Conservation (phyloP, 805 yeast genomes). For the Starmerella floris region DNA sequence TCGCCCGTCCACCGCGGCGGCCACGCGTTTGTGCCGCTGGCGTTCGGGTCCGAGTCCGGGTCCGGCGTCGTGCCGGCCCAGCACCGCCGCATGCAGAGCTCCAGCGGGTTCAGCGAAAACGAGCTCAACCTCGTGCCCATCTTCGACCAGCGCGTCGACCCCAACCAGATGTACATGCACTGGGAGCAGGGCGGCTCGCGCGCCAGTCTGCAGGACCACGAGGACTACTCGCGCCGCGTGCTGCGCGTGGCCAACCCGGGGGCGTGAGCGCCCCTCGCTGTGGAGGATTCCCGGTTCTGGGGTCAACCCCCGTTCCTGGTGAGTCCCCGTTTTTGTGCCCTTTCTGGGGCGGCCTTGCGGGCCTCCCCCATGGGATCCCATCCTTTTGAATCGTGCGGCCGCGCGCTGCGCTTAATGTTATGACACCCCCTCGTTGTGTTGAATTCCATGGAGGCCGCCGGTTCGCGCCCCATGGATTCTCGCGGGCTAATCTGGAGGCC, state of each 20-base stretch:
- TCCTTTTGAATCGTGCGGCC: too few species aligned
- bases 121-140: slow-evolving; percentile 26
- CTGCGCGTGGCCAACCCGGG: slow-evolving; percentile 43
- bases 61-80: background rate
- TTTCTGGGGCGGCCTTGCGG: background rate
- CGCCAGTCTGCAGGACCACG: slow-evolving; percentile 40
- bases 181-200: slow-evolving; percentile 36
- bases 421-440: too few species aligned
- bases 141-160: slow-evolving; percentile 53
- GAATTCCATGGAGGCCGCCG: too few species aligned
- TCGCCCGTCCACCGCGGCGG: background rate
- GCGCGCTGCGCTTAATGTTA: too few species aligned
- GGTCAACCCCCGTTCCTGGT: too few species aligned
- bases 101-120: slow-evolving; percentile 20
- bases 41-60: slow-evolving; percentile 3
- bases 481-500: too few species aligned
- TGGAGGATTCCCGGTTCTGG: too few species aligned
- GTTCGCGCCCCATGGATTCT: too few species aligned
- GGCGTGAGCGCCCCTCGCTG: too few species aligned
- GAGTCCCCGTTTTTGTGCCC: too few species aligned
- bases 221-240: slow-evolving; percentile 45
- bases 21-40: slow-evolving; percentile 15
- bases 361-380: background rate
- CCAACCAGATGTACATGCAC: slow-evolving; percentile 38
- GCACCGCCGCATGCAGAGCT: slow-evolving; percentile 3